Conservation (phyloP, 2,329 filamentous ascomycete genomes). For the Pseudogymnoascus sp. region DNA sequence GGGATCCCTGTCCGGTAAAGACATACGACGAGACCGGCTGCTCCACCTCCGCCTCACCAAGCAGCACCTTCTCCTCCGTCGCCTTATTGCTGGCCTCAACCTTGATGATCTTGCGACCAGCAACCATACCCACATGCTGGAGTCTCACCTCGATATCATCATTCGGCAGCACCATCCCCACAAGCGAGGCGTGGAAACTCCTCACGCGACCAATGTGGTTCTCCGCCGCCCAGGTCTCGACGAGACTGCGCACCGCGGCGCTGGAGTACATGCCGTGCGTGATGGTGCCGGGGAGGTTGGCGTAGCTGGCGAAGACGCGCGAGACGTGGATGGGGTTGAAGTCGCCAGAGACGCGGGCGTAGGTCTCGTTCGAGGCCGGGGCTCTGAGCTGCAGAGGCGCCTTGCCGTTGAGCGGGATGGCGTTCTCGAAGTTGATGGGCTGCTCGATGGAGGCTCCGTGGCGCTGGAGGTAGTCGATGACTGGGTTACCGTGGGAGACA, state of each 20-base stretch:
- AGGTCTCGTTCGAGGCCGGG: conserved; percentile 93
- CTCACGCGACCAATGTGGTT: conserved; percentile 96
- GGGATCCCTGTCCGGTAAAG: conserved; percentile 95
- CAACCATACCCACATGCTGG: conserved; percentile 95
- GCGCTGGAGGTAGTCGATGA: conserved; percentile 90
- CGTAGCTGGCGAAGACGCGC: conserved; percentile 90
- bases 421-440: conserved; percentile 93
- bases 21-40: conserved; percentile 95
- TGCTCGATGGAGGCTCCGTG: conserved; percentile 91
- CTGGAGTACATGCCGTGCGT: conserved; percentile 99
- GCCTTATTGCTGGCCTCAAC: conserved; percentile 94
- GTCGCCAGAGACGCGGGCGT: conserved; percentile 93
- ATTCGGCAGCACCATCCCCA: conserved; percentile 98
- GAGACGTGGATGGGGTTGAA: conserved; percentile 99
- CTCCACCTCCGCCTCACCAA: conserved; percentile 94
- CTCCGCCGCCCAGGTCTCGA: conserved; percentile 98
- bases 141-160: conserved; percentile 92
- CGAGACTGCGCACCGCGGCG: conserved; percentile 86
- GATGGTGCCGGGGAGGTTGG: conserved; percentile 91
- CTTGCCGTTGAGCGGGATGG: conserved; percentile 91
- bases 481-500: conserved; percentile 87
- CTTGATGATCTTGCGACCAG: conserved; percentile 98
- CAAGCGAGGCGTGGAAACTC: conserved; percentile 91
- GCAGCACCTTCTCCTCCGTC: conserved; percentile 89
- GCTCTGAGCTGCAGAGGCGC: conserved; percentile 81